phyloP scores from a whole-genome alignment of 768 basidiomycete genomes.

The Hortiboletus campestris region DNA sequence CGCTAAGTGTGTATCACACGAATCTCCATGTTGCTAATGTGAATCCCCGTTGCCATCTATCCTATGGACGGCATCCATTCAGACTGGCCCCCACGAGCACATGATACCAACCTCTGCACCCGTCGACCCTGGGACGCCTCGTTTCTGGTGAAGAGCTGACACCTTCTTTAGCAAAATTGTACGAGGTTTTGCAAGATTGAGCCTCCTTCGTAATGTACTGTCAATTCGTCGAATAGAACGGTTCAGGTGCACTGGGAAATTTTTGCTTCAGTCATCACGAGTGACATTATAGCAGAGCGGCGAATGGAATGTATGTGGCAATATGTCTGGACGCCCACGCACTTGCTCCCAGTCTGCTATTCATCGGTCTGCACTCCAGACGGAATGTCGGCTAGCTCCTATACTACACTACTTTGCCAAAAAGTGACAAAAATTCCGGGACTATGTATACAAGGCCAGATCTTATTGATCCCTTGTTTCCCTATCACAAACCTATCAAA shows the following conservation, averaged over 20 bases:
- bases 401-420: background rate
- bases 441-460: conserved; percentile 12
- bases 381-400: background rate
- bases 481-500: conserved; percentile 19
- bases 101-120: conserved; percentile 2
- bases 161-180: background rate
- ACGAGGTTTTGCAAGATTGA: background rate
- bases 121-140: conserved; percentile 4
- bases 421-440: background rate
- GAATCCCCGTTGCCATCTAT: conserved; percentile 7
- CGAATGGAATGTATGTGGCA: background rate
- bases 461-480: conserved; percentile 20
- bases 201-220: background rate
- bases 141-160: background rate
- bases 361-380: background rate
- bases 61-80: conserved; percentile 6
- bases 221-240: background rate
- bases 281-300: background rate
- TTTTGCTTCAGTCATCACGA: background rate
- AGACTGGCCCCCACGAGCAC: conserved; percentile 5
- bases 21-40: conserved; percentile 7
- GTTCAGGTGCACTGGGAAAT: background rate
- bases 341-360: background rate
- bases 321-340: background rate
- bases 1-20: conserved; percentile 7